Base-by-base conservation (phyloP, 805 yeast genomes). In the Yarrowia yakushimensis region DNA sequence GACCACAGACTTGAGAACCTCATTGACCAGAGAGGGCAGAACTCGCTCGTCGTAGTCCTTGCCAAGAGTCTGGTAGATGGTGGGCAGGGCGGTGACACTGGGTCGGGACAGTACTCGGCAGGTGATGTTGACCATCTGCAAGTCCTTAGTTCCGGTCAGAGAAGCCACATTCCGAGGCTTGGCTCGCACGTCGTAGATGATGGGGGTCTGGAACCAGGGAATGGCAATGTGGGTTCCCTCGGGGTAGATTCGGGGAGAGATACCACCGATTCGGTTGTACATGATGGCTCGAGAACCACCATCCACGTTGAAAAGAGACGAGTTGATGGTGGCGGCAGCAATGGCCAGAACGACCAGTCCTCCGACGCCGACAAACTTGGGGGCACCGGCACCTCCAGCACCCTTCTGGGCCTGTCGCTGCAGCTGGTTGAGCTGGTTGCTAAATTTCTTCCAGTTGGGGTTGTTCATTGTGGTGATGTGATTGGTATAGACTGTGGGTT, bases 91-190 rank as follows among this genome's bases (percentile, higher is more conserved):
- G 60, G 76, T 74, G 28, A 90, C 81, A 63, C 88, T 87, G 0
- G 99, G 99, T 74, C 92, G 86, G 63, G 96, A 87, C 69, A 94
- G 82, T 25, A 94, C 99, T 79, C 99, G 87, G 76, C 99, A 94
- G n/a, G 98, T 93, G 72, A 94, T 93, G 76, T 91, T 94, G 55
- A 94, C 99, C 99, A 94, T 94, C 79, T 94, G 99, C 73, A 94
- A 82, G 77, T 94, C 99, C 78, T 94, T 94, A 22, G 99, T 94
- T 67, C 99, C 99, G 1, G 99, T 94, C 70, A 96, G 82, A 25
- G 97, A 90, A 13, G 97, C 89, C 65, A 94, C 96, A 69, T 91
- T 91, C 77, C 97, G 85, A 64, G 99, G 99, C 74, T 90, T 93
- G 50, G 99, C 97, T 71, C 99, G 85, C 65, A 94, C 96, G 73